A percentile compares a stretch with the other conserved stretches of the same genome.
These are phyloP conservation scores for Rhodotorula sp. DNA, from an alignment of 1,284 basidiomycete species.

Conservation along the genomic window DNA sequence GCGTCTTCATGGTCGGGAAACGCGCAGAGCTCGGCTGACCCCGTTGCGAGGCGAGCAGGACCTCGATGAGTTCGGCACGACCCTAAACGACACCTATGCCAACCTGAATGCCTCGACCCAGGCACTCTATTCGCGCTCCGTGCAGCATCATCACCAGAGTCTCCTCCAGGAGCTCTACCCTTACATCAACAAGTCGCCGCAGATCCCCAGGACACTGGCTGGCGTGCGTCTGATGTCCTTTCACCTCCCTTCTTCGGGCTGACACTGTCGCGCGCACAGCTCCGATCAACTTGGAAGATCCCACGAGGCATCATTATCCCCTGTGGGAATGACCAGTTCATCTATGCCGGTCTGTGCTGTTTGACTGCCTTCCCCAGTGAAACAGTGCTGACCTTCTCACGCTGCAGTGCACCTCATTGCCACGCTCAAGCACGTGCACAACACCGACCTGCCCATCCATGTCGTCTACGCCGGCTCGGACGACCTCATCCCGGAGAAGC, in stretches of 20 bases:
- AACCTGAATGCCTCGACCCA: slow-evolving; percentile 21
- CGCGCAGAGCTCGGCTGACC: neutral
- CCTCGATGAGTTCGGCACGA: slow-evolving; percentile 24
- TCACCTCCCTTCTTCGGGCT: neutral
- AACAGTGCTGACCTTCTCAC: slow-evolving; percentile 12
- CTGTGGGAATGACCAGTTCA: slow-evolving; percentile 40
- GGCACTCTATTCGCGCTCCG: slow-evolving; percentile 27
- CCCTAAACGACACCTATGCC: slow-evolving; percentile 22
- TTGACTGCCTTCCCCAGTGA: slow-evolving; percentile 15
- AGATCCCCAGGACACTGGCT: slow-evolving; percentile 15
- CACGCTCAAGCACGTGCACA: slow-evolving; percentile 41
- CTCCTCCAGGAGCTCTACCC: slow-evolving; percentile 35
- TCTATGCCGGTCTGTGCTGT: slow-evolving; percentile 24
- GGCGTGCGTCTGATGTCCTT: neutral
- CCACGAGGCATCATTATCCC: slow-evolving; percentile 36
- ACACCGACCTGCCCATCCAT: slow-evolving; percentile 37
- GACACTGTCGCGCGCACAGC: neutral
- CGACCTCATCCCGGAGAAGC: slow-evolving; percentile 34
- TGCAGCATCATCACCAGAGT: slow-evolving; percentile 28
- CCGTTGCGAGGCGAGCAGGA: slow-evolving; percentile 7
- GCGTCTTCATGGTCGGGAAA: neutral
- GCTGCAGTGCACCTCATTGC: slow-evolving; percentile 37
- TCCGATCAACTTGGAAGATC: slow-evolving; percentile 14
- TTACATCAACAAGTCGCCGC: slow-evolving; percentile 26
- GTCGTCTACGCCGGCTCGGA: slow-evolving; percentile 40